Evolutionary conservation across 2,329 filamentous ascomycete genomes (phyloP).

Genomic region (Emmonsia crescens): DNA sequence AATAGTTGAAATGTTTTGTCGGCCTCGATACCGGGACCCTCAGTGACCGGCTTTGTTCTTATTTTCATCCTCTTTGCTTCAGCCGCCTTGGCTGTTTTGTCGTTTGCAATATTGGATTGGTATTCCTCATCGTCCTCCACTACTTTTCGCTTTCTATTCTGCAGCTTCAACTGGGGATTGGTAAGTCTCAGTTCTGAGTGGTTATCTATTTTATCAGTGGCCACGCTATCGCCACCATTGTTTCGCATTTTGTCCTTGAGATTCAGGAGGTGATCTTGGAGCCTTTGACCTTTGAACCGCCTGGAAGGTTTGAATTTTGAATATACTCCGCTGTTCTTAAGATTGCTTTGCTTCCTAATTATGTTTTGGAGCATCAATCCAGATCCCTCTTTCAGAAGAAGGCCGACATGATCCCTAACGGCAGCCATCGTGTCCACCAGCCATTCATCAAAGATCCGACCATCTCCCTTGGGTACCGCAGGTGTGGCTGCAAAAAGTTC

Average conservation of each 20-base stretch:
- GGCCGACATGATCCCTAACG: conserved; percentile 33
- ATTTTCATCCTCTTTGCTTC: background rate
- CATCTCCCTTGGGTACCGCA: conserved; percentile 28
- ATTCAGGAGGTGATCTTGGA: conserved; percentile 14
- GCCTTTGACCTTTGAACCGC: conserved; percentile 21
- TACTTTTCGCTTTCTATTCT: conserved; percentile 14
- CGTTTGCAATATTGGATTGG: conserved; percentile 1
- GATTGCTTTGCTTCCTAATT: conserved; percentile 19
- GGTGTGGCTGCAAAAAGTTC: conserved; percentile 42
- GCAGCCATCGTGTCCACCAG: conserved; percentile 34
- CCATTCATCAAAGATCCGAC: conserved; percentile 46
- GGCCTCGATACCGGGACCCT: conserved; percentile 2
- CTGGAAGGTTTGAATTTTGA: conserved; percentile 28
- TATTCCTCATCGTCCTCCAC: conserved; percentile 12
- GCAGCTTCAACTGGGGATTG: background rate
- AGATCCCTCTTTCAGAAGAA: conserved; percentile 23
- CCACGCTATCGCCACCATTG: background rate
- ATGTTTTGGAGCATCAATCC: conserved; percentile 23
- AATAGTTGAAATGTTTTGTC: conserved; percentile 19
- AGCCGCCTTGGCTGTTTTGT: conserved; percentile 1
- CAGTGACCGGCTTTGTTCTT: background rate
- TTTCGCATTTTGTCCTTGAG: conserved; percentile 8
- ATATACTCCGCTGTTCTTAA: conserved; percentile 28
- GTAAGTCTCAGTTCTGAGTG: background rate
- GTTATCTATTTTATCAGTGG: background rate